These are phyloP conservation scores for Calocybe indica DNA, from an alignment of 768 basidiomycete species.

Conservation along the genomic window DNA sequence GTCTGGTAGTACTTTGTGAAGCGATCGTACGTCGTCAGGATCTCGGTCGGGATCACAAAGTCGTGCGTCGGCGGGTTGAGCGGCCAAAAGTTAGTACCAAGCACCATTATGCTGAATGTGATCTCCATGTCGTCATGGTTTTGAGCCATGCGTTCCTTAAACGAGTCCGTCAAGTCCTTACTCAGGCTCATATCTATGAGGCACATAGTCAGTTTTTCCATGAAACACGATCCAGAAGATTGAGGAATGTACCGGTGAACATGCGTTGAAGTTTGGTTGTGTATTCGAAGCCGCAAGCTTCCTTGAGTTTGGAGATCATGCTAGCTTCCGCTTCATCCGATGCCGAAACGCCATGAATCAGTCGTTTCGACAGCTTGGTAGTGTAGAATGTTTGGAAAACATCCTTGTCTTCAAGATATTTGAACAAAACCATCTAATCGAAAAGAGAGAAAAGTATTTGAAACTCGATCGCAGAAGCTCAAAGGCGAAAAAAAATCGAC, in stretches of 20 bases:
- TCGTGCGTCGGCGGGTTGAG: slow-evolving; percentile 80
- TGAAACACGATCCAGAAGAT: neutral
- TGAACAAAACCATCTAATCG: slow-evolving; percentile 93
- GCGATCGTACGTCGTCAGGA: slow-evolving; percentile 82
- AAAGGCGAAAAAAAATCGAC: slow-evolving; percentile 27
- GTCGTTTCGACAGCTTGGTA: slow-evolving; percentile 90
- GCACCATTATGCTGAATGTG: slow-evolving; percentile 90
- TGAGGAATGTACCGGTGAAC: slow-evolving; percentile 77
- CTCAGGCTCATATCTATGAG: slow-evolving; percentile 85
- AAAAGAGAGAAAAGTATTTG: slow-evolving; percentile 16
- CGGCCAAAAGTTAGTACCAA: slow-evolving; percentile 97
- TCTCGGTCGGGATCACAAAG: slow-evolving; percentile 85
- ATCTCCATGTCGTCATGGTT: slow-evolving; percentile 88
- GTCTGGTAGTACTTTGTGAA: slow-evolving; percentile 94
- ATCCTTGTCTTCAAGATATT: slow-evolving; percentile 98
- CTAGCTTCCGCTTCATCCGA: slow-evolving; percentile 97
- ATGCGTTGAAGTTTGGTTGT: slow-evolving; percentile 97
- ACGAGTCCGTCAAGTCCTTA: slow-evolving; percentile 94
- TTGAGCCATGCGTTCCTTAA: slow-evolving; percentile 92
- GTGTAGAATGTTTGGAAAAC: slow-evolving; percentile 99
- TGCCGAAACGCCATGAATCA: slow-evolving; percentile 88
- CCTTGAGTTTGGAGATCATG: slow-evolving; percentile 99
- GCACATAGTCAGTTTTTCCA: neutral
- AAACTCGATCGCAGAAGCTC: slow-evolving; percentile 13
- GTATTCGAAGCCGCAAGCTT: slow-evolving; percentile 97